phyloP scores from a whole-genome alignment of 495 filamentous ascomycete species.

The Schizothecium vesticola region DNA sequence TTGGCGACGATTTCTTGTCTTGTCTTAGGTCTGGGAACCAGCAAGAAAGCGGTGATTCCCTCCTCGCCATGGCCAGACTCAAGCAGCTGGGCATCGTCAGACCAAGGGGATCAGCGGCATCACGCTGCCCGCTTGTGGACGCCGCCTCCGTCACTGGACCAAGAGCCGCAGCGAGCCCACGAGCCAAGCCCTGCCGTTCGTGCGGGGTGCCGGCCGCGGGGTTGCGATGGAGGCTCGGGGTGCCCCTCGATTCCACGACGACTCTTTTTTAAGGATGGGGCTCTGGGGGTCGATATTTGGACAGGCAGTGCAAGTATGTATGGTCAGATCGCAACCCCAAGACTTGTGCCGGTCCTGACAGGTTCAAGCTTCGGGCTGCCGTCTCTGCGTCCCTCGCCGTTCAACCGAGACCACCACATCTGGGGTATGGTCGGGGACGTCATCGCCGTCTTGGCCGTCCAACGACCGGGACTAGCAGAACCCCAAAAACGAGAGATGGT shows the following conservation, averaged over 20 bases:
- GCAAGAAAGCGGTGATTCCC: neutral
- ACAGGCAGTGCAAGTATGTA: too few relatives aligned
- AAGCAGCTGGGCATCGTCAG: slow-evolving; percentile 7
- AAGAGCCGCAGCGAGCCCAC: slow-evolving; percentile 1
- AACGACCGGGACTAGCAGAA: neutral
- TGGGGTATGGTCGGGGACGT: neutral
- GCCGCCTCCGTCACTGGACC: slow-evolving; percentile 9
- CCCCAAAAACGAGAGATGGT: neutral
- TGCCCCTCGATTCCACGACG: neutral
- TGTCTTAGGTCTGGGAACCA: too few relatives aligned
- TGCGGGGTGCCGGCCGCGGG: slow-evolving; percentile 3
- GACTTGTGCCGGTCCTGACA: neutral
- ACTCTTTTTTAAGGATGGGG: neutral
- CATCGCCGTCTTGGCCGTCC: neutral
- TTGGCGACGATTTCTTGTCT: too few relatives aligned
- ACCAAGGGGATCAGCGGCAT: neutral
- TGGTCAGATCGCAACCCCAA: too few relatives aligned
- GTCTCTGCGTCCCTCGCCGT: neutral
- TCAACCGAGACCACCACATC: neutral
- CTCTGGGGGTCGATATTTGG: too few relatives aligned
- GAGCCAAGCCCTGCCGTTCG: neutral
- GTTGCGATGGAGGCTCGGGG: neutral
- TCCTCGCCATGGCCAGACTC: neutral
- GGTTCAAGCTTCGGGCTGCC: neutral
- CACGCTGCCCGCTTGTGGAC: neutral